Evolutionary conservation across 345 rosid species (phyloP).

Genomic region (Acer saccharum): DNA sequence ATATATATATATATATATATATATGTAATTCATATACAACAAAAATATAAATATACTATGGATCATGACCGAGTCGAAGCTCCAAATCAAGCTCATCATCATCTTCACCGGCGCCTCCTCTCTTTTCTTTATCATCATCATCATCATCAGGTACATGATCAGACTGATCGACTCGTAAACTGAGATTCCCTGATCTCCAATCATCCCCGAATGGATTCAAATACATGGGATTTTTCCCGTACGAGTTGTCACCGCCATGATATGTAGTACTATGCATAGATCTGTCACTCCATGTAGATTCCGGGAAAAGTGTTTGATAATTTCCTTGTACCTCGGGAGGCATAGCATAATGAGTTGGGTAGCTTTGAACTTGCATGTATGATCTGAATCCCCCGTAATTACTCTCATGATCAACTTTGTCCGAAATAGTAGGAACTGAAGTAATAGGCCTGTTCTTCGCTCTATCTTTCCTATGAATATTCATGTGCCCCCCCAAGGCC

Average conservation of each 20-base stretch:
- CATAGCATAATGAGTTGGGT: conserved; percentile 27
- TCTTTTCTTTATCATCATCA: conserved; percentile 24
- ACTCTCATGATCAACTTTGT: conserved; percentile 29
- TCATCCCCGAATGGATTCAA: conserved; percentile 32
- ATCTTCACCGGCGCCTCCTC: conserved; percentile 22
- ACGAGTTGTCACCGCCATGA: conserved; percentile 27
- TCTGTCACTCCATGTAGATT: conserved; percentile 27
- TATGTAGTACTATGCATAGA: conserved; percentile 20
- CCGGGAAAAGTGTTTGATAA: conserved; percentile 42
- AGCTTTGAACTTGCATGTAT: conserved; percentile 31
- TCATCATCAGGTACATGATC: conserved; percentile 19
- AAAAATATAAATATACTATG: conserved; percentile 2
- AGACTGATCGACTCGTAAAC: conserved; percentile 55
- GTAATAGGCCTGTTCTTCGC: conserved; percentile 47
- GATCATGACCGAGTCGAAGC: conserved; percentile 81
- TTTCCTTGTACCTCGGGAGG: conserved; percentile 28
- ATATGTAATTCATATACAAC: neutral
- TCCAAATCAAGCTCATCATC: conserved; percentile 87
- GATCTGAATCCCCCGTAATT: conserved; percentile 23
- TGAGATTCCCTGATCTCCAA: conserved; percentile 43
- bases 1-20: too few species aligned
- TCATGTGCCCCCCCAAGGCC: conserved; percentile 96
- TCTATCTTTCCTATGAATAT: conserved; percentile 86
- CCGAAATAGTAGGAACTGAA: conserved; percentile 22
- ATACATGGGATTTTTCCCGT: conserved; percentile 23